Conservation (phyloP, 1,139 yeast species). For the Starmera stellimalicola region DNA sequence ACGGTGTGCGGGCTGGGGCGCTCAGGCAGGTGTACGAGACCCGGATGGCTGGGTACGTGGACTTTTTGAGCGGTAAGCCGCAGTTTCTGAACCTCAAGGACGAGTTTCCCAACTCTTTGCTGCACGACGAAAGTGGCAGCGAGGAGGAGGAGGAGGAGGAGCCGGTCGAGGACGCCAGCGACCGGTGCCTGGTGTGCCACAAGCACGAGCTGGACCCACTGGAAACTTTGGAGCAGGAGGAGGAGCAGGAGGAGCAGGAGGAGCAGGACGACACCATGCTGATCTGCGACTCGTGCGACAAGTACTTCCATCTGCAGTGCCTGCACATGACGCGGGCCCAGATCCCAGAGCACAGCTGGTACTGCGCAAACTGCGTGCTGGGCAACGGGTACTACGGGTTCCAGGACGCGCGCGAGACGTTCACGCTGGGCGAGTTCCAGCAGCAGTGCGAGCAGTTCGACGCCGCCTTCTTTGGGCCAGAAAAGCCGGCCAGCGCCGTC, state of each 20-base stretch:
- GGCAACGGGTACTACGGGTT: conserved; percentile 91
- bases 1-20: conserved; percentile 6
- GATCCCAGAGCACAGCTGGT: conserved; percentile 61
- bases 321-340: conserved; percentile 39
- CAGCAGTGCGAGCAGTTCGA: conserved; percentile 46
- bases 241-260: conserved; percentile 26
- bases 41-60: conserved; percentile 35
- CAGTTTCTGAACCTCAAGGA: conserved; percentile 16
- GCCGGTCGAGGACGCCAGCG: conserved; percentile 21
- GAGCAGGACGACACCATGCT: conserved; percentile 43
- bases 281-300: conserved; percentile 66
- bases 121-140: conserved; percentile 19
- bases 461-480: conserved; percentile 26
- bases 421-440: conserved; percentile 51
- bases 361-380: conserved; percentile 69
- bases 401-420: conserved; percentile 58
- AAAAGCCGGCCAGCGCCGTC: conserved; percentile 28
- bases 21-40: conserved; percentile 28
- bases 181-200: conserved; percentile 24
- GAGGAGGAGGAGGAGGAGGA: conserved; percentile 24
- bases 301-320: conserved; percentile 58
- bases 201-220: conserved; percentile 29
- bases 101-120: conserved; percentile 21
- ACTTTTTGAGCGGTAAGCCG: conserved; percentile 25
- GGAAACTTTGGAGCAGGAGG: conserved; percentile 26